These are phyloP conservation scores for Aspergillus calidoustus DNA, from an alignment of 2,329 filamentous ascomycete species.

Conservation along the genomic window DNA sequence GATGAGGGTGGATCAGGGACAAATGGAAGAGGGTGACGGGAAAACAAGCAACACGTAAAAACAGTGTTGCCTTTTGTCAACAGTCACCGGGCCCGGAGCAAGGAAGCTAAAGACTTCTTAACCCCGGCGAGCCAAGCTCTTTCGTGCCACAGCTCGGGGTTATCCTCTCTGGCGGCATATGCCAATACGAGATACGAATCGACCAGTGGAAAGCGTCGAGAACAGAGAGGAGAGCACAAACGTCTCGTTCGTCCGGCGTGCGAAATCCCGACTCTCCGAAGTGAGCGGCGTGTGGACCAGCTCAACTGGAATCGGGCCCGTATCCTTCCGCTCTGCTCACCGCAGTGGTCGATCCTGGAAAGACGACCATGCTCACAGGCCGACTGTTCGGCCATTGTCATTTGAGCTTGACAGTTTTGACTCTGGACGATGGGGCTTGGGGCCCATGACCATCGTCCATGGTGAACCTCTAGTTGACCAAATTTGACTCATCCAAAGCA, in stretches of 20 bases:
- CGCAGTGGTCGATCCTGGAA: neutral
- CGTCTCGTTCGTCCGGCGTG: neutral
- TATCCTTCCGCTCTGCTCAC: neutral
- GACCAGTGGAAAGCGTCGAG: neutral
- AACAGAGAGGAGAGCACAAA: neutral
- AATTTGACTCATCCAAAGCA: constrained; percentile 3
- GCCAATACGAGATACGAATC: constrained; percentile 13
- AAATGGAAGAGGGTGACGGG: neutral
- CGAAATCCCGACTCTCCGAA: constrained; percentile 2
- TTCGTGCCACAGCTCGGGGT: constrained; percentile 1
- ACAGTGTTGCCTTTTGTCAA: constrained; percentile 21
- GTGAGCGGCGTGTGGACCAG: neutral
- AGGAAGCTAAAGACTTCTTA: constrained; percentile 1
- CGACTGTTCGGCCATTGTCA: neutral
- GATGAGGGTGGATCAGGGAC: neutral
- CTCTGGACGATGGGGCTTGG: neutral
- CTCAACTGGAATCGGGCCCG: constrained; percentile 6
- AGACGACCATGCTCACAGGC: too few species aligned
- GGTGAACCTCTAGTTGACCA: neutral
- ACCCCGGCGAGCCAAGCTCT: constrained; percentile 12
- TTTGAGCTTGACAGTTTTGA: constrained; percentile 2
- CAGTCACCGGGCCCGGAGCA: neutral
- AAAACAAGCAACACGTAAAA: constrained; percentile 22
- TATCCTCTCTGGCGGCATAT: neutral
- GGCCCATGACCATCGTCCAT: neutral